phyloP scores from a whole-genome alignment of 2,329 filamentous ascomycete genomes.

The Cercospora janseana region DNA sequence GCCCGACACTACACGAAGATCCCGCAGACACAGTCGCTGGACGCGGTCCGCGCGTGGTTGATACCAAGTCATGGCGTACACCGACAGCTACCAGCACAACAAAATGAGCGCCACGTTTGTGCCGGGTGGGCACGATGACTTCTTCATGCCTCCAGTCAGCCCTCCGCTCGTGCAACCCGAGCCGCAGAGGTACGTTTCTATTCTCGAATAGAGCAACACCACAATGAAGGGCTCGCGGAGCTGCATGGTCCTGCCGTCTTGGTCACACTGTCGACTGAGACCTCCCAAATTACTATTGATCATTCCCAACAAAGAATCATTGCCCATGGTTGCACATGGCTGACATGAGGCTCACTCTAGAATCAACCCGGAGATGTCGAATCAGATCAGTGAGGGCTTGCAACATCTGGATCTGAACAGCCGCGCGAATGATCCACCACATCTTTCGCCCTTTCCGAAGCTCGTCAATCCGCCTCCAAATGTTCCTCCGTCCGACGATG shows the following conservation, averaged over 20 bases:
- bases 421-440: conserved; percentile 58
- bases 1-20: background rate
- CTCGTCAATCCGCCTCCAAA: conserved; percentile 76
- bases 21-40: background rate
- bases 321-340: background rate
- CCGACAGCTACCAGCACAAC: conserved; percentile 15
- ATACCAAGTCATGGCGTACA: conserved; percentile 22
- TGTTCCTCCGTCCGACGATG: conserved; percentile 88
- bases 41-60: background rate
- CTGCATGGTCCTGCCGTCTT: too few species aligned
- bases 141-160: conserved; percentile 56
- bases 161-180: conserved; percentile 67
- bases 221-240: background rate
- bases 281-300: too few species aligned
- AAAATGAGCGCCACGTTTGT: conserved; percentile 62
- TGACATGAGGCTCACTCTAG: conserved; percentile 17
- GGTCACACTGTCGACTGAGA: too few species aligned
- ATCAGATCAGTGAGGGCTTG: conserved; percentile 94
- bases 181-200: conserved; percentile 61
- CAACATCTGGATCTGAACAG: conserved; percentile 70
- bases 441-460: conserved; percentile 89
- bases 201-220: background rate
- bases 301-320: background rate
- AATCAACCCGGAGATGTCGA: conserved; percentile 71
- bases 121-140: conserved; percentile 66